Percentiles rank a stretch among this genome's conserved stretches.
phyloP scores from a whole-genome alignment of 2,329 filamentous ascomycete genomes.

The Fusarium sp. region DNA sequence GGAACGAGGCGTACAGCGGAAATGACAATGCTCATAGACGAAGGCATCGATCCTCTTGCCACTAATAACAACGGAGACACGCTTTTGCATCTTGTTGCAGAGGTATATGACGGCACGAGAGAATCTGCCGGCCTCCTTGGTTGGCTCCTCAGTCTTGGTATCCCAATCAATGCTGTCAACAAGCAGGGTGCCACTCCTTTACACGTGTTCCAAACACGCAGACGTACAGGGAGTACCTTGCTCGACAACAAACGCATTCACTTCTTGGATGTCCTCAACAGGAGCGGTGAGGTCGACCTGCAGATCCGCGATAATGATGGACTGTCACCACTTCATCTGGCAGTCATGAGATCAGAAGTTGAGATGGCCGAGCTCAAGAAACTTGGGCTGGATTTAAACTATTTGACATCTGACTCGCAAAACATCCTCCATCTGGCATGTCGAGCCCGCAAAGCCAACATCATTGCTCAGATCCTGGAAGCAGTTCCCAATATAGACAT shows the following conservation, averaged over 20 bases:
- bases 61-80: slow-evolving; percentile 30
- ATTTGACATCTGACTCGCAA: slow-evolving; percentile 27
- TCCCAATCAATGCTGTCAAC: slow-evolving; percentile 36
- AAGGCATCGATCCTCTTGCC: slow-evolving; percentile 23
- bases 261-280: slow-evolving; percentile 23
- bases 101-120: not conserved
- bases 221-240: not conserved
- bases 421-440: slow-evolving; percentile 37
- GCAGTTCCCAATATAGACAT: not conserved
- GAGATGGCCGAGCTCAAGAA: slow-evolving; percentile 12
- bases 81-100: slow-evolving; percentile 25
- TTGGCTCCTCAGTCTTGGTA: slow-evolving; percentile 27
- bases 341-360: slow-evolving; percentile 23
- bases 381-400: slow-evolving; percentile 7
- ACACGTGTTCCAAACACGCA: slow-evolving; percentile 15
- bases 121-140: not conserved
- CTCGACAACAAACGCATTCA: not conserved
- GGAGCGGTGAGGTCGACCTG: slow-evolving; percentile 4
- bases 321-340: slow-evolving; percentile 31
- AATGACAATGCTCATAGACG: slow-evolving; percentile 1
- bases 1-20: accelerated
- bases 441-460: slow-evolving; percentile 22
- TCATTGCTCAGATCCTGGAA: slow-evolving; percentile 24
- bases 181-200: slow-evolving; percentile 25
- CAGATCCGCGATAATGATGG: slow-evolving; percentile 26